Evolutionary conservation across 257 asterid genomes (phyloP), one percentile per base, ranked within the genome.

Genomic region (Eustoma russellianum): DNA sequence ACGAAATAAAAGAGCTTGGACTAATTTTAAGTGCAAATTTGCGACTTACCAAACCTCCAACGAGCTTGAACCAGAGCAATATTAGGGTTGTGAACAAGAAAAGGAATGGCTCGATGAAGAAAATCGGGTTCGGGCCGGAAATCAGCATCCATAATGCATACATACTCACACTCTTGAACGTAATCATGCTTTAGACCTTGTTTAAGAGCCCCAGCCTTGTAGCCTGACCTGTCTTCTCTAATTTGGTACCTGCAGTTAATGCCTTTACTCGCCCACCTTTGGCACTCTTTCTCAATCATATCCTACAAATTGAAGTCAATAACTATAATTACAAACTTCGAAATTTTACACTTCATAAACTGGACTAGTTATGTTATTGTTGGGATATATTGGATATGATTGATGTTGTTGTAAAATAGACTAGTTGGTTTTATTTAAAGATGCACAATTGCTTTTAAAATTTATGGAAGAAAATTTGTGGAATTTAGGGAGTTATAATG

Each of bases 141-240:
- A 71, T 87, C 98, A 0, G 98, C 98, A 6, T 91, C 98, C 56
- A 91, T 84, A 40, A 91, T 91, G 43, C 75, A 95, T 0, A 91
- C 96, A 2, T 78, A 82, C 11, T 91, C 98, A 55, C 98, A 91
- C 1, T 80, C 76, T 47, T 87, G 77, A 4, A 82, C 97, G 30
- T 85, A 87, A 38, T 79, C 89, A 53, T 35, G 97, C 52, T 61
- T 87, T 19, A 91, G 55, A 0, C 98, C 98, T 71, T 91, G 97
- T 59, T 91, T 91, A 8, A 91, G 94, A 44, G 98, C 98, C 13
- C 98, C 98, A 5, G 98, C 98, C 65, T 91, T 91, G 77, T 91
- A 91, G 1, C 98, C 98, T 3, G 94, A 94, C 56, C 98, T 72
- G 2, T 69, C 55, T 57, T 82, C 85, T 54, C 97, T 74, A 14